Percentiles rank a stretch among this genome's conserved stretches.
Evolutionary conservation across 345 rosid species (phyloP).

Genomic region (Erodium maritimum): DNA sequence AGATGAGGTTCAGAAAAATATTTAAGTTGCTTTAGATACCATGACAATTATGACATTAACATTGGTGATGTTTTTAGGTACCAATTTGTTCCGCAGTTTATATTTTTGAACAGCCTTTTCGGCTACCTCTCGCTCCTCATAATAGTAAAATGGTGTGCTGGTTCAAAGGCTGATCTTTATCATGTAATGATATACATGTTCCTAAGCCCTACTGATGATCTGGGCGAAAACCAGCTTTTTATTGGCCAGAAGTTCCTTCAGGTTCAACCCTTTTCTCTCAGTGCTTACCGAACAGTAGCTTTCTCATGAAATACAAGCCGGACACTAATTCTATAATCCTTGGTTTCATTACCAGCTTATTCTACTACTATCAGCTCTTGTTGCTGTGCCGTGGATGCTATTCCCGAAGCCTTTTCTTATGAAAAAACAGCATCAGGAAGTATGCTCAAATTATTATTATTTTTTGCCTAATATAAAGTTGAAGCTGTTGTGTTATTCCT

Average conservation of each 20-base stretch:
- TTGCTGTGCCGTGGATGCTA: conserved; percentile 59
- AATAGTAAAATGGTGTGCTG: conserved; percentile 53
- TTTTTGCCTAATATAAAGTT: background rate
- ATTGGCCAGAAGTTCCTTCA: conserved; percentile 41
- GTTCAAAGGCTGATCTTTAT: conserved; percentile 61
- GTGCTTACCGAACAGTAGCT: conserved; percentile 1
- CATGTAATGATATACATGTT: too few species aligned
- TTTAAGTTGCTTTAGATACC: background rate
- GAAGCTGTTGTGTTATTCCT: background rate
- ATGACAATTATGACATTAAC: background rate
- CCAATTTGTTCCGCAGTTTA: conserved; percentile 56
- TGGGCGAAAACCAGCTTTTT: conserved; percentile 57
- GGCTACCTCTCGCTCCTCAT: conserved; percentile 64
- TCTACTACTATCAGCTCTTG: conserved; percentile 37
- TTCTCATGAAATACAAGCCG: background rate
- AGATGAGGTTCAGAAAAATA: background rate
- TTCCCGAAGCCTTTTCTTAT: conserved; percentile 60
- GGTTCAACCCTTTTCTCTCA: conserved; percentile 21
- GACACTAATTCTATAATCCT: background rate
- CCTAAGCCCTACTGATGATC: conserved; percentile 47
- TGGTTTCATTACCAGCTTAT: conserved; percentile 25
- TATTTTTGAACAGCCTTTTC: conserved; percentile 55
- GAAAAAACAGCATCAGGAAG: conserved; percentile 48
- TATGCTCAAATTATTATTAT: conserved; percentile 12
- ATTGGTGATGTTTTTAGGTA: conserved; percentile 21